Evolutionary conservation across 331 rosid genomes (phyloP), one percentile per base, ranked within the genome.

Genomic region (Cydonia oblonga): DNA sequence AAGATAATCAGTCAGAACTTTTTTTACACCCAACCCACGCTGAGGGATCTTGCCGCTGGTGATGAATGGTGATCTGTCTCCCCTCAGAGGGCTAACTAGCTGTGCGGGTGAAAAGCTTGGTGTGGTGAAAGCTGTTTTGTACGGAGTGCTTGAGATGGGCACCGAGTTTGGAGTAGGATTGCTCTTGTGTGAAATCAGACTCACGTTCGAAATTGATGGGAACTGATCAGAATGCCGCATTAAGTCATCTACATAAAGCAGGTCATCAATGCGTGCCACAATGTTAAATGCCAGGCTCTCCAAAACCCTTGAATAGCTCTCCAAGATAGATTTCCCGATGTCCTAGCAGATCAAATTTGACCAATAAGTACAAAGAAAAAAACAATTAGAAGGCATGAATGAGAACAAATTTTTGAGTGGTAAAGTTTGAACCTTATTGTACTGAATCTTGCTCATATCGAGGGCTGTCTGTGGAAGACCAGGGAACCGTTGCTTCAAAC

Each of bases 371-470:
- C 58, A 16, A 73, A 46, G 70, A 11, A 30, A 66, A 54, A 53
- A 16, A 32, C 68, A 38, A 74, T 11, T 29, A 35, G 33, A 67
- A 38, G 59, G 63, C 15, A 20, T 40, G 5, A 9, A 49, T n/a
- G 5, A 38, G 15, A 62, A 66, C 26, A 35, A 12, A 65, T 15
- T 1, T 46, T 68, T 16, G 3, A 46, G n/a, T 49, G 70, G 61
- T 19, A 26, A 63, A 28, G 66, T 61, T 3, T 25, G 32, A 26
- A 95, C 99, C 97, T 95, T 95, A 75, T 95, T 95, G 88, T 83
- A 80, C 80, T 95, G 99, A 75, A 95, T 91, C 86, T 95, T 95
- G 88, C 91, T 89, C 88, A 87, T 88, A 56, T 95, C 99, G 19
- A 95, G 75, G 71, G 92, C 42, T 14, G 99, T 86, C 83, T 91